Percentiles rank a stretch among this genome's conserved stretches.
phyloP scores from a whole-genome alignment of 345 rosid species.

The Acer campestre region DNA sequence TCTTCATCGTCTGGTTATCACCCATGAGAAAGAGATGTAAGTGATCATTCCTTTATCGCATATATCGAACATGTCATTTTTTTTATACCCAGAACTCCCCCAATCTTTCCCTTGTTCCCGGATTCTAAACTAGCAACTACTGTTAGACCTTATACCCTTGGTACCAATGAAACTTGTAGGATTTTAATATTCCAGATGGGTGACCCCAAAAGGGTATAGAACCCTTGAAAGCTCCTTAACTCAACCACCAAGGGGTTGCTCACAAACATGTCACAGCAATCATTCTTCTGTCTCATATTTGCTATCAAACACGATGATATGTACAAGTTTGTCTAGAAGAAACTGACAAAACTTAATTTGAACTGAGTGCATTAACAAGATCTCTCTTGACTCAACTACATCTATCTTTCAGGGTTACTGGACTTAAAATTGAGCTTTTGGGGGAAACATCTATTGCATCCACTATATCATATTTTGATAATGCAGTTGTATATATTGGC shows the following conservation, averaged over 20 bases:
- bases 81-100: neutral
- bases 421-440: conserved; percentile 90
- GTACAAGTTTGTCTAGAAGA: neutral
- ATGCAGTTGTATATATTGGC: conserved; percentile 82
- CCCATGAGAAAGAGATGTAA: conserved; percentile 91
- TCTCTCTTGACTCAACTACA: conserved; percentile 13
- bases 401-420: conserved; percentile 72
- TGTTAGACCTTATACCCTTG: neutral
- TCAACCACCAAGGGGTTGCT: neutral
- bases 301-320: neutral
- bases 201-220: neutral
- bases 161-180: neutral
- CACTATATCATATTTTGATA: conserved; percentile 87
- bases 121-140: neutral
- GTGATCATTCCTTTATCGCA: conserved; percentile 25
- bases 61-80: neutral
- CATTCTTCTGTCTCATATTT: neutral
- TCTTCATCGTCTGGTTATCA: conserved; percentile 84
- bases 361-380: neutral
- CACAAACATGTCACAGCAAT: conserved; percentile 29
- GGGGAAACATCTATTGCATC: conserved; percentile 98
- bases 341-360: neutral
- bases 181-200: neutral
- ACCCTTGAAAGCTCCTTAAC: neutral
- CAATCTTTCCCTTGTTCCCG: neutral